Base-by-base conservation (phyloP, 306 rosid genomes). In the Glycine soja region DNA sequence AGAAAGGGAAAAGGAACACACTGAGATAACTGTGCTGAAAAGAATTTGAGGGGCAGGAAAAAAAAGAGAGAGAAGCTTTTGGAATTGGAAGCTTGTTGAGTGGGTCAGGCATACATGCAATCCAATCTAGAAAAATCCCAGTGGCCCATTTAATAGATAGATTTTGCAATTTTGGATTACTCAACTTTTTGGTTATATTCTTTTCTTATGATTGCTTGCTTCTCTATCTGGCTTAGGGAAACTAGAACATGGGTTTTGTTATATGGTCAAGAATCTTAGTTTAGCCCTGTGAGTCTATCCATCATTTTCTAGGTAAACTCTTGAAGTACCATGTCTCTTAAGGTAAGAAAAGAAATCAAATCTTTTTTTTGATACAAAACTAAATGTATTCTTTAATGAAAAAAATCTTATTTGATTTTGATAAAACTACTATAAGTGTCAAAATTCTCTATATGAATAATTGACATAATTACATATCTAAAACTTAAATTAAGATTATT, bases 1-100 rank as follows among this genome's bases (percentile, higher is more conserved):
- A 74, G 74, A 83, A 87, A 77, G 87, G 77, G 43, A 80, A 43
- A 75, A 79, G 80, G 15, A 34, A 64, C 62, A 70, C 82, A 79
- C 69, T 43, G 3, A 57, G 80, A 53, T 24, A 13, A 42, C 68
- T 9, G 18, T 42, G 67, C 38, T 53, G 68, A 74, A 76, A 76
- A 80, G 50, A 45, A 18, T 38, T 53, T 15, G 50, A 36, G 45
- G 50, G 46, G 69, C 64, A 72, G 61, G 46, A 67, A 79, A 70
- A 79, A 75, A 75, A 36, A 79, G n/a, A 75, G 76, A 53, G 46
- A 69, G 70, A 70, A 63, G 61, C 67, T 75, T 75, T 83, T 10
- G 57, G 82, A 19, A 82, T 77, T 75, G 86, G 82, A 79, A 82
- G 59, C 43, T 75, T 69, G 73, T 63, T 59, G 64, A 9, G 85